Evolutionary conservation across 768 basidiomycete species (phyloP).

Genomic region (Chiua virens): DNA sequence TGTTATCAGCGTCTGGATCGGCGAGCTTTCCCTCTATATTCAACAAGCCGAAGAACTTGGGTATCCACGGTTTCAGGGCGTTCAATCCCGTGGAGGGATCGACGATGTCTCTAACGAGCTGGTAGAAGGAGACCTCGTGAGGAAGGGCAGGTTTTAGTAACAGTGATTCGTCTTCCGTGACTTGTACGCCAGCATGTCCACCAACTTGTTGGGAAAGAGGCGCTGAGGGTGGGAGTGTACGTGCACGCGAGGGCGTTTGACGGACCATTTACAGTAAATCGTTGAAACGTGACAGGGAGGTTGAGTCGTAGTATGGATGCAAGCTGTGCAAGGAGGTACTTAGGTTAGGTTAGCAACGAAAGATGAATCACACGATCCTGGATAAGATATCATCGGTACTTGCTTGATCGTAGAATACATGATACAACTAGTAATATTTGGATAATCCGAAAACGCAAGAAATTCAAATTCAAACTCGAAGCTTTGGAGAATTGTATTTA

Average conservation of each 20-base stretch:
- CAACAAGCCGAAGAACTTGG: slow-evolving; percentile 79
- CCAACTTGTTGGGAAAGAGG: slow-evolving; percentile 69
- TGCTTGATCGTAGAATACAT: no score
- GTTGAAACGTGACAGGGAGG: no score
- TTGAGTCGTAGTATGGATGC: no score
- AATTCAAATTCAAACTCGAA: no score
- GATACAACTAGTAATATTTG: no score
- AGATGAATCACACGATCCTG: no score
- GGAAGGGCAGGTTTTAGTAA: slow-evolving; percentile 75
- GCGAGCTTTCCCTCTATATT: slow-evolving; percentile 56
- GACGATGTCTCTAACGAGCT: slow-evolving; percentile 39
- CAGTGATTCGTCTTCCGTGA: slow-evolving; percentile 72
- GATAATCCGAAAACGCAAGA: no score
- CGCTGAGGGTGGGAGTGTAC: slow-evolving; percentile 21
- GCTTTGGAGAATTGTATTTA: no score
- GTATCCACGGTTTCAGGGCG: slow-evolving; percentile 57
- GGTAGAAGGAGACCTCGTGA: slow-evolving; percentile 73
- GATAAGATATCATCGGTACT: no score
- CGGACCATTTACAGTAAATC: slow-evolving; percentile 1
- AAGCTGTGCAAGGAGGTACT: no score
- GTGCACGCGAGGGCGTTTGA: slow-evolving; percentile 9
- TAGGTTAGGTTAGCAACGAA: no score
- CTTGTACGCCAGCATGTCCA: slow-evolving; percentile 74
- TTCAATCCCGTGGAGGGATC: slow-evolving; percentile 19
- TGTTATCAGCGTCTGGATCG: slow-evolving; percentile 5